These are phyloP conservation scores for Licmophora abbreviata DNA, from an alignment of 108 stramenopile species.

Conservation along the genomic window DNA sequence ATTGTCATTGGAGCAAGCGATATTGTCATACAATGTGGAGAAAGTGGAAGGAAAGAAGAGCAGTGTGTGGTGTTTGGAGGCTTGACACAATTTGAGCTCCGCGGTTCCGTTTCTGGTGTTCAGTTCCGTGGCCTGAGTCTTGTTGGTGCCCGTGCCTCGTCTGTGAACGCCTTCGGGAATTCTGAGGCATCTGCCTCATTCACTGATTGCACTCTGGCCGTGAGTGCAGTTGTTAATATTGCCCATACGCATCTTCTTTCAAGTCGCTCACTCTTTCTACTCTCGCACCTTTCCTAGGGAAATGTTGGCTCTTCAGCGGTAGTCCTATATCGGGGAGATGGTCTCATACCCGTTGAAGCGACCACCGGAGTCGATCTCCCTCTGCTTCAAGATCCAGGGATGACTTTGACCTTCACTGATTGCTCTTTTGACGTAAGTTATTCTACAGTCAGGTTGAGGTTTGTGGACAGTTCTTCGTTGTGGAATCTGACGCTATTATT, in stretches of 20 bases:
- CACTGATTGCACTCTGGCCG: slow-evolving; percentile 1
- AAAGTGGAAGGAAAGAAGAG: not conserved
- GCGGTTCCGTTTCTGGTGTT: not conserved
- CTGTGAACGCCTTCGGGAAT: not conserved
- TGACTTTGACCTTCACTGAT: not conserved
- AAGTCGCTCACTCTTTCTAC: not conserved
- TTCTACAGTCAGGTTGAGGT: not conserved
- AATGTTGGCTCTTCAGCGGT: not conserved
- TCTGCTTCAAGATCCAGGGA: not conserved
- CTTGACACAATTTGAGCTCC: slow-evolving; percentile 1
- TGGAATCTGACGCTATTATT: not conserved
- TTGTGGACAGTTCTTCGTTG: not conserved
- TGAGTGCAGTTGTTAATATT: not conserved
- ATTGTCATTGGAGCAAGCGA: not conserved
- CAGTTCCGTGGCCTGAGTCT: slow-evolving; percentile 2
- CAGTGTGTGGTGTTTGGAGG: slow-evolving; percentile 3
- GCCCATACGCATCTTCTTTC: not conserved
- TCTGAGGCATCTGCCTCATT: not conserved
- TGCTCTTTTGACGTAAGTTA: not conserved
- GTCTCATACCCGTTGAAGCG: not conserved
- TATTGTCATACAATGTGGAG: slow-evolving; percentile 7
- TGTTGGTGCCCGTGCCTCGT: not conserved
- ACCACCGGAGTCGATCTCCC: not conserved
- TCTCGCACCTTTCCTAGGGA: not conserved
- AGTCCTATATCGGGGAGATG: not conserved